phyloP scores from a whole-genome alignment of 2,329 filamentous ascomycete genomes.

The Aciculosporium take region DNA sequence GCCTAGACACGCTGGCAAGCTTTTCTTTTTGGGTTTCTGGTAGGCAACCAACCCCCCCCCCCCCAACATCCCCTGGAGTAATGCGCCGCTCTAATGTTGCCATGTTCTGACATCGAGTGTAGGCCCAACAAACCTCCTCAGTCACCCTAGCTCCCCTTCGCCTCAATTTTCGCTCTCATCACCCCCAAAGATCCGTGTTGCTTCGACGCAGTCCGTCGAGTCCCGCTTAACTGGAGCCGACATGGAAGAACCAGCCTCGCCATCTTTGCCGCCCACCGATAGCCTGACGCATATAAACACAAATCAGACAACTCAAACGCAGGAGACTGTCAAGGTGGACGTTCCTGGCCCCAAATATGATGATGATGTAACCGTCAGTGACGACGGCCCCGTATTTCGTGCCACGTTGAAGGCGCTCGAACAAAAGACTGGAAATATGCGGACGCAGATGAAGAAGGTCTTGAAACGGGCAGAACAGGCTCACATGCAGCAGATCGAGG shows the following conservation, averaged over 20 bases:
- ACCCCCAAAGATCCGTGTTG: conserved; percentile 63
- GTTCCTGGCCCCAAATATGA: conserved; percentile 72
- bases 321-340: conserved; percentile 63
- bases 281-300: conserved; percentile 14
- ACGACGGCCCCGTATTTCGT: conserved; percentile 89
- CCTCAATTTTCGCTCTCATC: conserved; percentile 60
- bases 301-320: conserved; percentile 12
- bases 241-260: conserved; percentile 44
- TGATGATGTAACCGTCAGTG: conserved; percentile 71
- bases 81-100: not conserved
- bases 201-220: conserved; percentile 77
- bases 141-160: conserved; percentile 51
- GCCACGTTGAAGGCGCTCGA: conserved; percentile 94
- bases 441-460: conserved; percentile 87
- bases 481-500: conserved; percentile 61
- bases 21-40: conserved; percentile 95
- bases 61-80: too few species aligned
- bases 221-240: conserved; percentile 67
- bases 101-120: not conserved
- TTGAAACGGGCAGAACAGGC: conserved; percentile 88
- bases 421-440: conserved; percentile 92
- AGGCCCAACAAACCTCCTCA: conserved; percentile 32
- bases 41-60: conserved; percentile 31
- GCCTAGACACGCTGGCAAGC: conserved; percentile 72
- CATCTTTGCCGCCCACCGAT: conserved; percentile 28